Evolutionary conservation across 768 basidiomycete genomes (phyloP).

Genomic region (Macrocybe gigantea): DNA sequence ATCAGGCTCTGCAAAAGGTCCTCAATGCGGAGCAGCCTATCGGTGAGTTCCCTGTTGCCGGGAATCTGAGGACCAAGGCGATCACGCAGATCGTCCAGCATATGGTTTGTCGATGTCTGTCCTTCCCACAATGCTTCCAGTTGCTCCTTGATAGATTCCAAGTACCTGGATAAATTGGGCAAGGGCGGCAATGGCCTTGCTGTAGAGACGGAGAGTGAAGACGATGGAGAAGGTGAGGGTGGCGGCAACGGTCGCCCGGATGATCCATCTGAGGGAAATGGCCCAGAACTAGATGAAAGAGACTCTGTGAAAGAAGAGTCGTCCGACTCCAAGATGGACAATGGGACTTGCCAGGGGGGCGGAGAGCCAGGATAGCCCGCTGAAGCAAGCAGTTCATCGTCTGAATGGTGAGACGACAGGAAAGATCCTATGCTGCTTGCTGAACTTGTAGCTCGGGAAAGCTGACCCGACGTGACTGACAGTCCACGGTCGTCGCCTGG

Average conservation of each 20-base stretch:
- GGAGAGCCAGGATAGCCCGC: conserved; percentile 14
- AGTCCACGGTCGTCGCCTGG: conserved; percentile 16
- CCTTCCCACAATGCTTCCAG: conserved; percentile 54
- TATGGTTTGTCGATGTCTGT: conserved; percentile 53
- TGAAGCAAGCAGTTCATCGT: conserved; percentile 34
- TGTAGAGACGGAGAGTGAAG: conserved; percentile 30
- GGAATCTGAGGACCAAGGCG: conserved; percentile 30
- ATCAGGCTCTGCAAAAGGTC: conserved; percentile 34
- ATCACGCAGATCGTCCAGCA: conserved; percentile 58
- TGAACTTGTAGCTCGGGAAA: conserved; percentile 33
- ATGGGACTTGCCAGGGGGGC: conserved; percentile 11
- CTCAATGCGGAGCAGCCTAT: conserved; percentile 41
- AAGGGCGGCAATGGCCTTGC: conserved; percentile 21
- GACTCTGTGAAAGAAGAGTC: conserved; percentile 8
- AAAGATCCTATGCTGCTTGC: conserved; percentile 36
- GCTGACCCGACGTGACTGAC: conserved; percentile 19
- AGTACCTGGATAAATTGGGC: conserved; percentile 43
- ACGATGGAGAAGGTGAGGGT: conserved; percentile 27
- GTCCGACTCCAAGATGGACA: conserved; percentile 7
- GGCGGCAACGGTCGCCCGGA: conserved; percentile 28
- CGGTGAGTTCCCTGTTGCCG: conserved; percentile 34
- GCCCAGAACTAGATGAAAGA: conserved; percentile 7
- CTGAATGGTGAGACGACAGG: conserved; percentile 65
- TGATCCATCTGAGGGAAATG: conserved; percentile 12
- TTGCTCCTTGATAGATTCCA: conserved; percentile 56